Conservation (phyloP, 2,329 filamentous ascomycete species). For the Endothia cerciana region DNA sequence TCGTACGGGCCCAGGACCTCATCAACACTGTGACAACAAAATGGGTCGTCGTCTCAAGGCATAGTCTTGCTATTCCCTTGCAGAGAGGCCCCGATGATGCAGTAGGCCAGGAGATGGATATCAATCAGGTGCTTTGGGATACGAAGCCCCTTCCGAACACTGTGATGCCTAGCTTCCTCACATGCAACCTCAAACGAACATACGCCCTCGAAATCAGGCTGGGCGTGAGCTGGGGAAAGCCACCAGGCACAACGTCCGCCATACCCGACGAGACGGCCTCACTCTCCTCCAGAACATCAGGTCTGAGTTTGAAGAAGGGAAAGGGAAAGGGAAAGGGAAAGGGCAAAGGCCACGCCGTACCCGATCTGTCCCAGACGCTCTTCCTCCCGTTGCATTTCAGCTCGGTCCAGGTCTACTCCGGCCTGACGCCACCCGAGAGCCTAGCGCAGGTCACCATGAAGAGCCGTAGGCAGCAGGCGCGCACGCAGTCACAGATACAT, state of each 20-base stretch:
- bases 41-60: conserved; percentile 75
- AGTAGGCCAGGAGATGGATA: conserved; percentile 67
- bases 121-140: conserved; percentile 76
- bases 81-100: conserved; percentile 59
- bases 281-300: conserved; percentile 24
- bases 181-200: conserved; percentile 81
- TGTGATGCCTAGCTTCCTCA: conserved; percentile 82
- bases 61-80: conserved; percentile 73
- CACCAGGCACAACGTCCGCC: conserved; percentile 37
- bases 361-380: conserved; percentile 66
- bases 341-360: conserved; percentile 34
- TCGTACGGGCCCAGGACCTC: conserved; percentile 78
- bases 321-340: conserved; percentile 47
- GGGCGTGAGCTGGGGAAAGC: conserved; percentile 74
- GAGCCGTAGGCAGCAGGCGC: conserved; percentile 21
- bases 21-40: conserved; percentile 69
- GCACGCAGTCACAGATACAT: conserved; percentile 29
- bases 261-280: conserved; percentile 28
- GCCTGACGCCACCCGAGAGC: conserved; percentile 78
- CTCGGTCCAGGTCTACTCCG: conserved; percentile 78
- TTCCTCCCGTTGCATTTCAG: conserved; percentile 79
- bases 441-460: conserved; percentile 66
- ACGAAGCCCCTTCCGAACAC: conserved; percentile 76
- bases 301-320: conserved; percentile 21
- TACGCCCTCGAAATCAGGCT: conserved; percentile 86